These are phyloP conservation scores for Diaporthe helianthi DNA, from an alignment of 2,329 filamentous ascomycete species.

Conservation along the genomic window DNA sequence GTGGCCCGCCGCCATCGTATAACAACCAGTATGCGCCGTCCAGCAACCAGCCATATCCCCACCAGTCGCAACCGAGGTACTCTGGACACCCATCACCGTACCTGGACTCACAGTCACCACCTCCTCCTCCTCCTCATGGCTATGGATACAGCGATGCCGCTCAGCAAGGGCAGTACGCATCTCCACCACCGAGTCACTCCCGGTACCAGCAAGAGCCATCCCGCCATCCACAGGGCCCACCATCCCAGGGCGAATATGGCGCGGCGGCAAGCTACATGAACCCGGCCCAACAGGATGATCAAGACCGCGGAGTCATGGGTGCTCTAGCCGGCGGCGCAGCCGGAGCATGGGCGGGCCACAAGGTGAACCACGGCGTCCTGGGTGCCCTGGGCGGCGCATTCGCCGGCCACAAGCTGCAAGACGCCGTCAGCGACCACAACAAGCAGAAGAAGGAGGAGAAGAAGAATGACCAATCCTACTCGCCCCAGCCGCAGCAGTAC, in stretches of 20 bases:
- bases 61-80: conserved; percentile 12
- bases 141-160: neutral
- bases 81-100: neutral
- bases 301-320: conserved; percentile 52
- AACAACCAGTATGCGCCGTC: conserved; percentile 25
- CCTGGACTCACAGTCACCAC: neutral
- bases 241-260: neutral
- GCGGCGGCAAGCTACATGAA: conserved; percentile 13
- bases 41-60: conserved; percentile 10
- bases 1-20: conserved; percentile 10
- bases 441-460: conserved; percentile 45
- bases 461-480: conserved; percentile 38
- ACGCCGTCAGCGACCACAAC: conserved; percentile 46
- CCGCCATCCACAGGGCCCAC: neutral
- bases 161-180: conserved; percentile 19
- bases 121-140: neutral
- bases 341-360: conserved; percentile 54
- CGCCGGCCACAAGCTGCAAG: conserved; percentile 52
- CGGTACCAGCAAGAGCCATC: conserved; percentile 23
- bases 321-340: conserved; percentile 53
- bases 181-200: neutral
- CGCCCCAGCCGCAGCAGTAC: conserved; percentile 2
- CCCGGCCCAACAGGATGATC: conserved; percentile 1
- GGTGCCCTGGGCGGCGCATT: conserved; percentile 55
- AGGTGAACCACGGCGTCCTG: conserved; percentile 55